Evolutionary conservation across 306 rosid species (phyloP), one percentile per base, ranked within the genome.

Genomic region (Canavalia ensiformis): DNA sequence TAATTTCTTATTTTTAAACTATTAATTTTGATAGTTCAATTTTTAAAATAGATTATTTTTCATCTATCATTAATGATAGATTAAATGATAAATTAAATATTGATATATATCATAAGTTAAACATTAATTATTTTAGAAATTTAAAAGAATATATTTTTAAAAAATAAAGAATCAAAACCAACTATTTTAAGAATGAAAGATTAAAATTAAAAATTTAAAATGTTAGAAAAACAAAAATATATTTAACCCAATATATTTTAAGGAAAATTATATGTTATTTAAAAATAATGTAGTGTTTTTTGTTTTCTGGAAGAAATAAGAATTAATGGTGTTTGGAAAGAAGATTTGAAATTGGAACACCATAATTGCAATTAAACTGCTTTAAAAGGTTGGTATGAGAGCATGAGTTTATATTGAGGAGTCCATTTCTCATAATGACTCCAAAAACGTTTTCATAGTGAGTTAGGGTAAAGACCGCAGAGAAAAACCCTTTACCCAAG

Each of bases 361-460:
- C 54, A 70, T 42, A 33, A 37, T 71, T 45, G 49, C 3, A 62
- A 71, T 70, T 70, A 47, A 64, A 80, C 51, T 44, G 30, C 2
- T 75, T 62, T 45, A 1, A 81, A 55, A 46, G 83, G 82, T 80
- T 80, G 88, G 63, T 81, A 50, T 34, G 72, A 63, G 50, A 29
- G 25, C 25, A 18, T 18, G 25, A 18, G 25, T 18, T 18, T 57
- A 60, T 6, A 79, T 3, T 12, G 39, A 62, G 49, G 55, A 74
- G 78, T 74, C 74, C 9, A 66, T 65, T 67, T 66, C 7, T 74
- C 81, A 84, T 84, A 7, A 75, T 84, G 79, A 70, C n/a, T 52
- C 58, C 49, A 56, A 52, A 39, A 60, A 56, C 57, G 30, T 50
- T 62, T 76, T 34, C 12, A 50, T 68, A 1, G 67, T 51, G 70